A percentile compares a stretch with the other conserved stretches of the same genome.
Conservation (phyloP, 805 yeast species). For the Cyberlindnera galapagoensis region DNA sequence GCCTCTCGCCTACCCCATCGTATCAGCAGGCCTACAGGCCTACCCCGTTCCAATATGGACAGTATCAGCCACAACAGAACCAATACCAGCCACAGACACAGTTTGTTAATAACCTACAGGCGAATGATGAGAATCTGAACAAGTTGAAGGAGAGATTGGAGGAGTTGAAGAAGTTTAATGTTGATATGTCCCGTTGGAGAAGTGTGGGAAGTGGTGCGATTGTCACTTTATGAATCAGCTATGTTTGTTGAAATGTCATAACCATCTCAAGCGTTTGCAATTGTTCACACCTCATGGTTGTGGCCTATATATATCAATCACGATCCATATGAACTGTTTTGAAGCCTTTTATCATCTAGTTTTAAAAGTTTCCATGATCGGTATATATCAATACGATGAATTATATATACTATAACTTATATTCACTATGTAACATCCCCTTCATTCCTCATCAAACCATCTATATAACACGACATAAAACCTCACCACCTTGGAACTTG, state of each 20-base stretch:
- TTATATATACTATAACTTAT: no score
- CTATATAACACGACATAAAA: slow-evolving; percentile 64
- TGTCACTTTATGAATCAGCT: slow-evolving; percentile 34
- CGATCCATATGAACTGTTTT: background rate
- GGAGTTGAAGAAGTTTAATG: slow-evolving; percentile 80
- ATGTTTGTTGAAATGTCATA: background rate
- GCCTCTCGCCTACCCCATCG: slow-evolving; percentile 20
- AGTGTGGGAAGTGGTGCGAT: slow-evolving; percentile 60
- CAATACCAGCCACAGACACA: slow-evolving; percentile 5
- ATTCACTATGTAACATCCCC: no score
- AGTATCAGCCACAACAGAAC: no score
- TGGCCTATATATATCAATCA: background rate
- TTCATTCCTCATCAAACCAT: no score
- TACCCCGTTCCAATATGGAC: no score
- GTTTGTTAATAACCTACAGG: no score
- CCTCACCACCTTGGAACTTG: slow-evolving; percentile 65
- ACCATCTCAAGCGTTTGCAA: no score
- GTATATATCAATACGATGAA: no score
- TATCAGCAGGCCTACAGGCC: no score
- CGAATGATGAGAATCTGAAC: slow-evolving; percentile 35
- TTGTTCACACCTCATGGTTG: slow-evolving; percentile 1
- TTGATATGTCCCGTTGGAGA: slow-evolving; percentile 83
- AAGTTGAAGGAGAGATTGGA: slow-evolving; percentile 51
- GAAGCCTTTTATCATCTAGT: no score
- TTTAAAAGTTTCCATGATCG: no score